Percentiles rank a stretch among this genome's conserved stretches.
Conservation (phyloP, 495 filamentous ascomycete genomes). For the Podospora bellae-mahoneyi region DNA sequence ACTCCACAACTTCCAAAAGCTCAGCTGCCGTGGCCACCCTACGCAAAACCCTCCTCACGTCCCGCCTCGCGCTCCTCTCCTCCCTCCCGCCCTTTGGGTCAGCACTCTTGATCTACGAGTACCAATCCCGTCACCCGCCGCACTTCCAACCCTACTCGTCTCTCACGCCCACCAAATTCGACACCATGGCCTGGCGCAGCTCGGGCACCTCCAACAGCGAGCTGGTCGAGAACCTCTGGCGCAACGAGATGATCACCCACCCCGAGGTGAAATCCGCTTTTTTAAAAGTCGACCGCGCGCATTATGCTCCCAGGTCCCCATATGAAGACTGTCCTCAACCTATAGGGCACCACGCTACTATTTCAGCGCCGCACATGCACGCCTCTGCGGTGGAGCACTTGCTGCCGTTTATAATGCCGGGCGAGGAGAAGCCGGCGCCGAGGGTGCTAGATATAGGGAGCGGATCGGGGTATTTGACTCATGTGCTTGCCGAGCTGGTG, state of each 20-base stretch:
- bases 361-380: slow-evolving; percentile 97
- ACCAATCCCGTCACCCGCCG: background rate
- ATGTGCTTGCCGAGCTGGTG: slow-evolving; percentile 80
- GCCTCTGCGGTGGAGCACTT: slow-evolving; percentile 70
- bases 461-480: slow-evolving; percentile 88
- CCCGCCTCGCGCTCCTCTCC: slow-evolving; percentile 6
- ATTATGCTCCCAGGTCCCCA: slow-evolving; percentile 65
- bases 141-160: background rate
- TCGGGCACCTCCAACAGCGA: slow-evolving; percentile 73
- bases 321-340: slow-evolving; percentile 89
- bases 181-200: slow-evolving; percentile 85
- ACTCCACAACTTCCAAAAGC: background rate
- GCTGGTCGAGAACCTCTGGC: slow-evolving; percentile 74
- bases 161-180: background rate
- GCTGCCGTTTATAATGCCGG: slow-evolving; percentile 55
- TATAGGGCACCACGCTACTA: slow-evolving; percentile 86
- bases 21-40: background rate
- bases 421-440: slow-evolving; percentile 34
- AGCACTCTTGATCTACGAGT: background rate
- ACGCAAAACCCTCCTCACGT: background rate
- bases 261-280: slow-evolving; percentile 74
- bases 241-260: slow-evolving; percentile 66
- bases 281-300: slow-evolving; percentile 79
- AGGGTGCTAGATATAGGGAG: slow-evolving; percentile 84
- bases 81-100: slow-evolving; percentile 4